Percentiles rank a stretch among this genome's conserved stretches.
Evolutionary conservation across 495 filamentous ascomycete genomes (phyloP).

Genomic region (Penicillium psychrofluorescens): DNA sequence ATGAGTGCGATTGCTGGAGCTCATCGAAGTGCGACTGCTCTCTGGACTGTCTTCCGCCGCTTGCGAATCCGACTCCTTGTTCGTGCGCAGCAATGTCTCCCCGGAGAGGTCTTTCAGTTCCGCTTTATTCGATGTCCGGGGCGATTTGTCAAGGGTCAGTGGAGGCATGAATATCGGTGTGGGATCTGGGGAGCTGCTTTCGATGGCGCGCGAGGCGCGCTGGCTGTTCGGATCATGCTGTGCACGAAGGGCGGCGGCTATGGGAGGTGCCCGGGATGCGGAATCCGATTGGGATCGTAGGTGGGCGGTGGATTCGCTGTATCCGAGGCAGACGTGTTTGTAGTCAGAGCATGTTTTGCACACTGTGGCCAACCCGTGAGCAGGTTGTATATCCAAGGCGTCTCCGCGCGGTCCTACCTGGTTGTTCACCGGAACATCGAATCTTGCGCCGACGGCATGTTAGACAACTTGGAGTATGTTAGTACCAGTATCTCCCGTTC

Average conservation of each 20-base stretch:
- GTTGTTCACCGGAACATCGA: slow-evolving; percentile 71
- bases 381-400: not conserved
- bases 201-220: slow-evolving; percentile 10
- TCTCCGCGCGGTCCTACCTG: slow-evolving; percentile 28
- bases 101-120: slow-evolving; percentile 15
- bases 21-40: slow-evolving; percentile 39
- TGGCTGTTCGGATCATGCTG: slow-evolving; percentile 12
- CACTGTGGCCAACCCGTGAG: slow-evolving; percentile 18
- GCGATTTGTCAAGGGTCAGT: slow-evolving; percentile 9
- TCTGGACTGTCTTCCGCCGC: slow-evolving; percentile 26
- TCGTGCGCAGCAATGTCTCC: slow-evolving; percentile 14
- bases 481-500: slow-evolving; percentile 10
- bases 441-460: slow-evolving; percentile 81
- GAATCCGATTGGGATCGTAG: slow-evolving; percentile 32
- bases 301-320: slow-evolving; percentile 64
- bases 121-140: slow-evolving; percentile 7
- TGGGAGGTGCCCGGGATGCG: slow-evolving; percentile 16
- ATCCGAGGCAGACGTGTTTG: slow-evolving; percentile 65
- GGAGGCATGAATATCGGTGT: slow-evolving; percentile 3
- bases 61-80: slow-evolving; percentile 27
- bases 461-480: slow-evolving; percentile 47
- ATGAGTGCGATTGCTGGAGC: slow-evolving; percentile 46
- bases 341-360: slow-evolving; percentile 72
- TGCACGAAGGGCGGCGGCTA: slow-evolving; percentile 12
- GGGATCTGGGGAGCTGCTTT: slow-evolving; percentile 25